Conservation (phyloP, 768 basidiomycete species). For the Amanita subjunquillea region DNA sequence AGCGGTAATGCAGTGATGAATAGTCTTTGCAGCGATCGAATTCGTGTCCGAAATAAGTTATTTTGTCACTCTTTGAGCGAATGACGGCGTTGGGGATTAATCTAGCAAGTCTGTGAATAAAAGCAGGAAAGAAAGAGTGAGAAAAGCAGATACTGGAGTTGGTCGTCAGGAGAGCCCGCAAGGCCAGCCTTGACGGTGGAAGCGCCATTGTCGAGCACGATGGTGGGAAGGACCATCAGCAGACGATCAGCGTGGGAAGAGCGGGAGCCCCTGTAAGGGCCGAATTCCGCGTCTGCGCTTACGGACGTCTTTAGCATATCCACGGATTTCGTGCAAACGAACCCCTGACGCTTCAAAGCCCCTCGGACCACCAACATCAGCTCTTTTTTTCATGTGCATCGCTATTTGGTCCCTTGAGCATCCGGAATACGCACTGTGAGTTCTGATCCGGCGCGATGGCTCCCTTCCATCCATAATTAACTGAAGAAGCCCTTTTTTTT, state of each 20-base stretch:
- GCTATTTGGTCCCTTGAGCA: slow-evolving; percentile 70
- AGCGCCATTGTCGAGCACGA: slow-evolving; percentile 86
- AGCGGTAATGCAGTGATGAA: slow-evolving; percentile 69
- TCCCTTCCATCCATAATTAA: slow-evolving; percentile 3
- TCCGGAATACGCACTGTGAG: slow-evolving; percentile 72
- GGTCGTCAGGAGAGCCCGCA: slow-evolving; percentile 18
- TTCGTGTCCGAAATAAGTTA: slow-evolving; percentile 82
- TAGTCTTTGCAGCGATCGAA: slow-evolving; percentile 68
- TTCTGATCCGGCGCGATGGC: slow-evolving; percentile 9
- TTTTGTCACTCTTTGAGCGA: slow-evolving; percentile 75
- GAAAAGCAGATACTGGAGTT: slow-evolving; percentile 8
- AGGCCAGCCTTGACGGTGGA: slow-evolving; percentile 71
- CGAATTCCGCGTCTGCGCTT: slow-evolving; percentile 1
- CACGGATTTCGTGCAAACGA: slow-evolving; percentile 16
- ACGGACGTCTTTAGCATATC: neutral
- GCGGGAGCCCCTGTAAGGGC: neutral
- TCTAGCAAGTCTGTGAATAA: slow-evolving; percentile 24
- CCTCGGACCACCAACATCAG: slow-evolving; percentile 14
- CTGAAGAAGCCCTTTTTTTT: slow-evolving; percentile 6
- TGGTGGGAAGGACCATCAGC: slow-evolving; percentile 19
- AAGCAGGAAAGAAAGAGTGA: slow-evolving; percentile 3
- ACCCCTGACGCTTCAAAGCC: slow-evolving; percentile 4
- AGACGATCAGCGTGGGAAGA: neutral
- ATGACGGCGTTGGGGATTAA: slow-evolving; percentile 75
- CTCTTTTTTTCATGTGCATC: slow-evolving; percentile 50